phyloP scores from a whole-genome alignment of 2,329 filamentous ascomycete genomes.

The Pseudogymnoascus sp. region DNA sequence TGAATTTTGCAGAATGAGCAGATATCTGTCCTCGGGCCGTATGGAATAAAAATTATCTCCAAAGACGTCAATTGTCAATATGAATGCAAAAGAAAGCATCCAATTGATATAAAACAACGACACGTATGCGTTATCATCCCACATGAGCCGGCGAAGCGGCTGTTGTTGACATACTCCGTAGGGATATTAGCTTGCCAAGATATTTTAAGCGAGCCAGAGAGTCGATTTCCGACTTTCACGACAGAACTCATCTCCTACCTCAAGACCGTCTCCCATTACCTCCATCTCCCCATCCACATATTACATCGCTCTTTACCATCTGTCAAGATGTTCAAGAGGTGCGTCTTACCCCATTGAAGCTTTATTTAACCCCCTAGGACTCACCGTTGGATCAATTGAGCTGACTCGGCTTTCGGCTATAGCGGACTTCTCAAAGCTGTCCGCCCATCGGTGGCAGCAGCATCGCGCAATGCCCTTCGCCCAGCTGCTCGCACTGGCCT shows the following conservation, averaged over 20 bases:
- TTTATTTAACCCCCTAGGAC: slow-evolving; percentile 13
- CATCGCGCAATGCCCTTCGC: slow-evolving; percentile 50
- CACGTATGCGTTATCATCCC: neutral
- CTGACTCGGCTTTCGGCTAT: slow-evolving; percentile 36
- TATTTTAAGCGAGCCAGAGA: slow-evolving; percentile 12
- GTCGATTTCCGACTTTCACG: slow-evolving; percentile 12
- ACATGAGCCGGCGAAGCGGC: neutral
- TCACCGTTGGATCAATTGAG: slow-evolving; percentile 37
- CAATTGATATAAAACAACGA: neutral
- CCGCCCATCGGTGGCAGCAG: slow-evolving; percentile 53
- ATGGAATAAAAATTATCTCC: slow-evolving; percentile 2
- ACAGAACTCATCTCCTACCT: slow-evolving; percentile 12
- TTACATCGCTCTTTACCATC: slow-evolving; percentile 59
- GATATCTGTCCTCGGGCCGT: slow-evolving; percentile 5
- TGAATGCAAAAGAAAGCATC: neutral
- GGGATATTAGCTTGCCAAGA: slow-evolving; percentile 8
- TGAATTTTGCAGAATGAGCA: neutral
- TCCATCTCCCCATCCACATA: slow-evolving; percentile 50
- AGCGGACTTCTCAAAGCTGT: slow-evolving; percentile 62
- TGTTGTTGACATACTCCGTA: slow-evolving; percentile 8
- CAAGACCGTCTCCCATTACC: slow-evolving; percentile 34
- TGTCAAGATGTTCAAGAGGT: slow-evolving; percentile 80
- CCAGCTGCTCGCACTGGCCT: slow-evolving; percentile 49
- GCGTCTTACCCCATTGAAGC: slow-evolving; percentile 37
- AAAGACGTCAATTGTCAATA: neutral